These are phyloP conservation scores for Candida nonsorbophila DNA, from an alignment of 805 yeast species.

Conservation along the genomic window DNA sequence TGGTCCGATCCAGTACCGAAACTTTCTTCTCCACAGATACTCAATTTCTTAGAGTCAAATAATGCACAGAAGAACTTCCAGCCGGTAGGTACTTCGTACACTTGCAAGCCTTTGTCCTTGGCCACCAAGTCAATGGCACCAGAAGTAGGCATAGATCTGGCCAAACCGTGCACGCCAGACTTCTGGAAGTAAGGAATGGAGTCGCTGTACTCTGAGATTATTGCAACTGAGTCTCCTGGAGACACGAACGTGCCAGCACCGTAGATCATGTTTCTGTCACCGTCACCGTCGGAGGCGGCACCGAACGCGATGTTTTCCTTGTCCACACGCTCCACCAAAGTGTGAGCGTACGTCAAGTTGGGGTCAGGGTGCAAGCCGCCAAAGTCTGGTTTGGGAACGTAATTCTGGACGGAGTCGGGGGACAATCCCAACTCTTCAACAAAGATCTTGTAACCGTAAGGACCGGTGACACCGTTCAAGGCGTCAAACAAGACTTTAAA, in stretches of 20 bases:
- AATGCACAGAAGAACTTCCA: constrained; percentile 98
- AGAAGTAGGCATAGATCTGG: constrained; percentile 96
- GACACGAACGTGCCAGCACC: constrained; percentile 93
- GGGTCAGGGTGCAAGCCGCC: constrained; percentile 99
- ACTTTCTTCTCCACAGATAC: constrained; percentile 97
- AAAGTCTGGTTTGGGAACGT: constrained; percentile 76
- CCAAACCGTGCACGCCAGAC: constrained; percentile 85
- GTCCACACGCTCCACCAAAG: constrained; percentile 86
- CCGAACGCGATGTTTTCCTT: constrained; percentile 80
- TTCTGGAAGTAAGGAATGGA: constrained; percentile 86
- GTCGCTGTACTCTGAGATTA: constrained; percentile 88
- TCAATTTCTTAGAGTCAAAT: constrained; percentile 86
- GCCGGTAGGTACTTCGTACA: constrained; percentile 97
- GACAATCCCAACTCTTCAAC: constrained; percentile 81
- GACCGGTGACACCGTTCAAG: constrained; percentile 94
- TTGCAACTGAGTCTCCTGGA: constrained; percentile 98
- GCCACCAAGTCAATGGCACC: constrained; percentile 94
- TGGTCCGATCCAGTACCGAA: constrained; percentile 98
- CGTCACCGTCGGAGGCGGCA: constrained; percentile 98
- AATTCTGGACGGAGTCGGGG: constrained; percentile 67
- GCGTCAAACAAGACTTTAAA: constrained; percentile 85
- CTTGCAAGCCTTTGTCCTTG: constrained; percentile 59
- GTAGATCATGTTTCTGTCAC: constrained; percentile 97
- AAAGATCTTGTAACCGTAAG: constrained; percentile 83
- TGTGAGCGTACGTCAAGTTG: constrained; percentile 86